A percentile compares a stretch with the other conserved stretches of the same genome.
Conservation (phyloP, 2,329 filamentous ascomycete genomes). For the Fusarium torreyae region DNA sequence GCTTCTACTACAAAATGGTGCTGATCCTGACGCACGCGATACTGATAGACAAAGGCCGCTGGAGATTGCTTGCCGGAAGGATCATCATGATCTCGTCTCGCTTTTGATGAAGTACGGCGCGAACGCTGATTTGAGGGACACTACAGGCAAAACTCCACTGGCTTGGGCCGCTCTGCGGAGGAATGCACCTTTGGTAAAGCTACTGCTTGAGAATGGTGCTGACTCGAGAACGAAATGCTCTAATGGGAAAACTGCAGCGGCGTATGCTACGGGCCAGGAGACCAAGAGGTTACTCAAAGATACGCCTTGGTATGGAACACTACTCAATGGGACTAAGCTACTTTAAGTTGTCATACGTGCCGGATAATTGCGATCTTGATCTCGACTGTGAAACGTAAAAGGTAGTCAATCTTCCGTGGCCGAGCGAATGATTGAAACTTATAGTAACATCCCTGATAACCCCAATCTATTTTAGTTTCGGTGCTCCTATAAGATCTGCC, state of each 20-base stretch:
- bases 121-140: background rate
- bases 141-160: background rate
- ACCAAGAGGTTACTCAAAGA: background rate
- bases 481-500: too few relatives aligned
- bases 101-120: background rate
- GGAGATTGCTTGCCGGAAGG: background rate
- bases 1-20: accelerated
- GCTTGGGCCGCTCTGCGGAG: background rate
- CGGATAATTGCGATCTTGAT: too few relatives aligned
- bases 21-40: background rate
- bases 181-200: background rate
- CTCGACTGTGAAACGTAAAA: too few relatives aligned
- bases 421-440: too few relatives aligned
- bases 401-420: too few relatives aligned
- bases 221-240: slow-evolving; percentile 12
- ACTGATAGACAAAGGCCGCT: background rate
- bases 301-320: background rate
- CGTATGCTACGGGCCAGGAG: slow-evolving; percentile 2
- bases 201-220: slow-evolving; percentile 6
- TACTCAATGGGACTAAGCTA: slow-evolving; percentile 2
- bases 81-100: background rate
- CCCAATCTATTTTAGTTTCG: too few relatives aligned
- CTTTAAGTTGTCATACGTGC: too few relatives aligned
- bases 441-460: too few relatives aligned
- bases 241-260: slow-evolving; percentile 12